A percentile compares a stretch with the other conserved stretches of the same genome.
Evolutionary conservation across 352 stramenopile species (phyloP).

Genomic region (Peronospora tabacina): DNA sequence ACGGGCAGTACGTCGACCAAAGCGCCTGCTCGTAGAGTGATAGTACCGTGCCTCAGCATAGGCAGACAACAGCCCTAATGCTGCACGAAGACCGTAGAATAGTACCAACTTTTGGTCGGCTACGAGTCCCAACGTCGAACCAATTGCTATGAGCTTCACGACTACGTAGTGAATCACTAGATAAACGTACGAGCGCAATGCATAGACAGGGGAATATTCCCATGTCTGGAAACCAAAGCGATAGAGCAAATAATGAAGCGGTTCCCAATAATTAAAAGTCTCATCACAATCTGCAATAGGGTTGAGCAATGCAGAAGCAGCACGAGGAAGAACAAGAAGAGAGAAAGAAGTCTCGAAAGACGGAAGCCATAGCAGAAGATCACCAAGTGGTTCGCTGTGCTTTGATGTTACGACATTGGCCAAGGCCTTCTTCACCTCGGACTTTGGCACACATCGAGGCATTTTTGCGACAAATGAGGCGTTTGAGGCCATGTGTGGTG

Average conservation of each 20-base stretch:
- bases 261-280: constrained; percentile 99
- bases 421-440: too few relatives aligned
- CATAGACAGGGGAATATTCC: constrained; percentile 90
- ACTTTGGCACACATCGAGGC: too few relatives aligned
- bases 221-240: constrained; percentile 87
- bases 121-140: constrained; percentile 32
- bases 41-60: constrained; percentile 87
- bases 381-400: constrained; percentile 19
- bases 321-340: constrained; percentile 55
- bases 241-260: constrained; percentile 95
- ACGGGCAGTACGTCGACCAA: constrained; percentile 52
- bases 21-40: constrained; percentile 45
- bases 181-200: constrained; percentile 95
- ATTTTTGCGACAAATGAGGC: too few relatives aligned
- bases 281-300: constrained; percentile 97
- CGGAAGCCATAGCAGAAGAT: constrained; percentile 50
- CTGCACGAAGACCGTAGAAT: constrained; percentile 87
- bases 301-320: constrained; percentile 51
- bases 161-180: constrained; percentile 57
- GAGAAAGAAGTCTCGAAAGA: constrained; percentile 52
- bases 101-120: constrained; percentile 63
- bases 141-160: constrained; percentile 35
- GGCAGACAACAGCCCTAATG: constrained; percentile 65
- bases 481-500: too few relatives aligned
- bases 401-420: not conserved